Evolutionary conservation across 1,284 basidiomycete genomes (phyloP), one percentile per base, ranked within the genome.

Genomic region (Malassezia pachydermatis): DNA sequence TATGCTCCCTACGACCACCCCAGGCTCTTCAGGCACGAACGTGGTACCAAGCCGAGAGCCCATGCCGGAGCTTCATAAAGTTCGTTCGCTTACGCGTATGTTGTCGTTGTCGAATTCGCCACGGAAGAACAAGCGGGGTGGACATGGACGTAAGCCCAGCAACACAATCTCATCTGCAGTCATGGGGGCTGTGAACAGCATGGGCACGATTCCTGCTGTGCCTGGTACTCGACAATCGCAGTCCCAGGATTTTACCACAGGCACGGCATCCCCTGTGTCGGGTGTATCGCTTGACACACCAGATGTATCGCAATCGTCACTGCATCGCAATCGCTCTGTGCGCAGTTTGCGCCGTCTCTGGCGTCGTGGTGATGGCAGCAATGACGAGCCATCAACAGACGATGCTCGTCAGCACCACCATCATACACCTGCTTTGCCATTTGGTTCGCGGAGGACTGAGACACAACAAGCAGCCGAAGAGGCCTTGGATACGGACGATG

Each of bases 61-160:
- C n/a, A n/a, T n/a, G n/a, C n/a, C n/a, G n/a, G 20, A 28, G 25
- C 42, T 51, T 13, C 48, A 17, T 25, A 51, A 51, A 33, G 17
- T 27, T 7, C 35, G 38, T 30, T 51, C 48, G 7, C 17, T 51
- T n/a, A 38, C 48, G 16, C 30, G 37, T 7, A 39, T 51, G 22
- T 40, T 45, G 13, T 19, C 48, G 5, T 41, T 25, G 29, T 11
- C 34, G 14, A 30, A 25, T 19, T 14, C 41, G n/a, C 41, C 45
- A 3, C 45, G 45, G 22, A 47, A 40, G 34, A 9, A 25, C 11
- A 17, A 16, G 11, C 13, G 17, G n/a, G 22, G 43, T 20, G 22
- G 42, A 7, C 27, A 29, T 6, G 24, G 33, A 25, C 47, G 41
- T 19, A 30, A 22, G 41, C 38, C 40, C 28, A 41, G 32, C 33